Evolutionary conservation across 306 rosid genomes (phyloP).

Genomic region (Leucaena leucocephala): DNA sequence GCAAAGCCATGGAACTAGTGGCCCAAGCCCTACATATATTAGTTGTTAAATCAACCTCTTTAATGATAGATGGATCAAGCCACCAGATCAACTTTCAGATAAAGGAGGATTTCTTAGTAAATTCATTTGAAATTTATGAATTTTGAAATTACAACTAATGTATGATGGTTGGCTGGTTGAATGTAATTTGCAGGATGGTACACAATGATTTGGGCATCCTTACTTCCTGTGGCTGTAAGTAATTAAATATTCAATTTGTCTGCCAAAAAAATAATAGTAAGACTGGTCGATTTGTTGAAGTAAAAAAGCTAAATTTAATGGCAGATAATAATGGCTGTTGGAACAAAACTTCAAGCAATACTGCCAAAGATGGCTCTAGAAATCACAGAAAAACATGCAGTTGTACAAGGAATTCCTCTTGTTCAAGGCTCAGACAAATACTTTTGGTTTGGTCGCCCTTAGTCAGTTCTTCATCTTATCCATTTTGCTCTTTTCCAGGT

Average conservation of each 20-base stretch:
- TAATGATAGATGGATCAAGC: not conserved
- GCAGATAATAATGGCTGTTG: constrained; percentile 89
- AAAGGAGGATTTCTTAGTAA: not conserved
- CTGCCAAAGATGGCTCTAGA: constrained; percentile 93
- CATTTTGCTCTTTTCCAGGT: constrained; percentile 98
- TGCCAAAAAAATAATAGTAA: not conserved
- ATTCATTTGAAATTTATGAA: not conserved
- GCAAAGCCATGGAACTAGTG: too few species aligned
- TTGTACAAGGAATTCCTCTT: constrained; percentile 95
- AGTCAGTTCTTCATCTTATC: constrained; percentile 84
- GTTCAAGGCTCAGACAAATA: constrained; percentile 88
- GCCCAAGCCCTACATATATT: too few species aligned
- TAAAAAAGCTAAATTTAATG: constrained; percentile 16
- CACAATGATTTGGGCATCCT: constrained; percentile 81
- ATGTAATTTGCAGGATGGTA: constrained; percentile 71
- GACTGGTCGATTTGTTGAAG: constrained; percentile 21
- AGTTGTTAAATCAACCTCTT: too few species aligned
- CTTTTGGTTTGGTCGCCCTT: constrained; percentile 93
- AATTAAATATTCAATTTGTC: not conserved
- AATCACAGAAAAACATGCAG: constrained; percentile 86
- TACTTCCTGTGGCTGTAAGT: constrained; percentile 76
- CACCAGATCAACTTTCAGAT: not conserved
- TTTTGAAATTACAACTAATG: too few species aligned
- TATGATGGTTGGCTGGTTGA: constrained; percentile 9
- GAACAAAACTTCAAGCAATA: constrained; percentile 81